These are phyloP conservation scores for Dactylella cylindrospora DNA, from an alignment of 2,329 filamentous ascomycete species.

Conservation along the genomic window DNA sequence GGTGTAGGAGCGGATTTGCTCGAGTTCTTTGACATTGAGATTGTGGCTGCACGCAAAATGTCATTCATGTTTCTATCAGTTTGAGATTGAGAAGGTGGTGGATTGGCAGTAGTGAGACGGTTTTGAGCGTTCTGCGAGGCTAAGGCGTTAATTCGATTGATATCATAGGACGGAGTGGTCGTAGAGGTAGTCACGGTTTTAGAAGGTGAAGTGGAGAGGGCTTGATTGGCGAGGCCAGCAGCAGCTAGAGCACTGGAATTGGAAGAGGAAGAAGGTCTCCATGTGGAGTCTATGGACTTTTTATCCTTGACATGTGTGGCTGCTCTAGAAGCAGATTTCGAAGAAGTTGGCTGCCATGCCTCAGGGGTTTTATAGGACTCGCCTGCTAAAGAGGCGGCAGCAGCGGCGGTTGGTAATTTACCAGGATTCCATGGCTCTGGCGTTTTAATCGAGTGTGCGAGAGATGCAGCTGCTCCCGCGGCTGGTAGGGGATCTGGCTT, in stretches of 20 bases:
- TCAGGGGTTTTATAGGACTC: slow-evolving; percentile 25
- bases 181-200: slow-evolving; percentile 15
- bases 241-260: slow-evolving; percentile 30
- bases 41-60: slow-evolving; percentile 30
- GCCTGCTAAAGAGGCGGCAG: slow-evolving; percentile 30
- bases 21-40: slow-evolving; percentile 29
- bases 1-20: slow-evolving; percentile 31
- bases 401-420: slow-evolving; percentile 15
- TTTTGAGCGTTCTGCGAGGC: slow-evolving; percentile 38
- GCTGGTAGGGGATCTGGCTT: slow-evolving; percentile 31
- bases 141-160: slow-evolving; percentile 38
- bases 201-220: slow-evolving; percentile 13
- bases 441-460: slow-evolving; percentile 31
- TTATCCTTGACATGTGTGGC: slow-evolving; percentile 14
- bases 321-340: slow-evolving; percentile 27
- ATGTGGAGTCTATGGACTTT: slow-evolving; percentile 11
- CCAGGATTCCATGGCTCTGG: slow-evolving; percentile 36
- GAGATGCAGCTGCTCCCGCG: slow-evolving; percentile 33
- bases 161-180: slow-evolving; percentile 30
- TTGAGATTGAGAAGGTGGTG: slow-evolving; percentile 15
- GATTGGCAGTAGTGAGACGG: slow-evolving; percentile 17
- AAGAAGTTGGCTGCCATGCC: slow-evolving; percentile 22
- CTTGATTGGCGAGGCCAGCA: slow-evolving; percentile 18
- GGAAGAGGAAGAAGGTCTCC: slow-evolving; percentile 16
- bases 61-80: slow-evolving; percentile 32